Evolutionary conservation across 2,329 filamentous ascomycete genomes (phyloP).

Genomic region (Xenosphaeropsis pyriputrescens): DNA sequence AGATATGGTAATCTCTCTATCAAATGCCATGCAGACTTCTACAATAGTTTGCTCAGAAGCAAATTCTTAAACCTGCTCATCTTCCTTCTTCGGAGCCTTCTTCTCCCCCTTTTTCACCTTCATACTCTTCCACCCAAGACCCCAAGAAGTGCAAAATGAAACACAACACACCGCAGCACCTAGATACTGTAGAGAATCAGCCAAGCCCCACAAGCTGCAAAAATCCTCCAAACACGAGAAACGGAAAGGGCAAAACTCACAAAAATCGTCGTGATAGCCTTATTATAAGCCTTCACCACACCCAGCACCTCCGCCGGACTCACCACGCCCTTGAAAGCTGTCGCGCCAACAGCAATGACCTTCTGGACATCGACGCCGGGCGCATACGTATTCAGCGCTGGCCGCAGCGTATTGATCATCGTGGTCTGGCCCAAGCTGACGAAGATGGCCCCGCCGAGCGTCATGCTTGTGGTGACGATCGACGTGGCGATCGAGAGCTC

Average conservation of each 20-base stretch:
- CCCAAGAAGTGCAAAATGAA: constrained; percentile 22
- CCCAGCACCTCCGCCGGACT: constrained; percentile 14
- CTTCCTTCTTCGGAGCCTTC: no score
- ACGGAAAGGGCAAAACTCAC: no score
- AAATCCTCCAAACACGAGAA: no score
- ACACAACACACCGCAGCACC: constrained; percentile 17
- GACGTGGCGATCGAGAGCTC: constrained; percentile 18
- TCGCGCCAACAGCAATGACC: constrained; percentile 26
- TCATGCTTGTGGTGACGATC: constrained; percentile 18
- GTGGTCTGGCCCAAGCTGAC: constrained; percentile 16
- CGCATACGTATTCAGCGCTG: constrained; percentile 16
- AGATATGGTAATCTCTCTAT: no score
- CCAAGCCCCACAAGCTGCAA: no score
- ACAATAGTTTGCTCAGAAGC: no score
- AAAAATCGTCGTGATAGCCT: constrained; percentile 23
- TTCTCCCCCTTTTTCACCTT: constrained; percentile 18
- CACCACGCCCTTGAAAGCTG: constrained; percentile 20
- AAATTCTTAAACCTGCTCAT: no score
- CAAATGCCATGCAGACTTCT: no score
- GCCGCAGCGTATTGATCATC: constrained; percentile 17
- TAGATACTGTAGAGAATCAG: constrained; percentile 10
- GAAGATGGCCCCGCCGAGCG: constrained; percentile 17
- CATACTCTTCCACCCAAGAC: constrained; percentile 29
- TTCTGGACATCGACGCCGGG: constrained; percentile 16
- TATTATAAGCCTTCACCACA: constrained; percentile 25